Conservation (phyloP, 1,139 yeast species). For the Yamadazyma kanchanaburiensis region DNA sequence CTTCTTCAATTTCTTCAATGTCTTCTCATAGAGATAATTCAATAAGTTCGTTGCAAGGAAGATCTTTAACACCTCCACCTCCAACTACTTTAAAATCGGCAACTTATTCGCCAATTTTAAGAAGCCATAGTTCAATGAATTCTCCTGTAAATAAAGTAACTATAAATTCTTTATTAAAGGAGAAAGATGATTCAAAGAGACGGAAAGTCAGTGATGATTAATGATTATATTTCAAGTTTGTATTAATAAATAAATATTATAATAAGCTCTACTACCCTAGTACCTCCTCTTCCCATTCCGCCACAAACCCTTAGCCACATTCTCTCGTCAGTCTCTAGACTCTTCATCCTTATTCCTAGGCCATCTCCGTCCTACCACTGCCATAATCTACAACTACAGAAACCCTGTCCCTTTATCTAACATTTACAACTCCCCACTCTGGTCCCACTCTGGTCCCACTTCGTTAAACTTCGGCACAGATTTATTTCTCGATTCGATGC, state of each 20-base stretch:
- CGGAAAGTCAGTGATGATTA: constrained; percentile 8
- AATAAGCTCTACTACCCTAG: too few species aligned
- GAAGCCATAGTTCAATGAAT: constrained; percentile 12
- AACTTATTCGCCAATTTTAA: constrained; percentile 14
- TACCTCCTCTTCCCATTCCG: too few species aligned
- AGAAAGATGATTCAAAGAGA: constrained; percentile 10
- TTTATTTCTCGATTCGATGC: too few species aligned
- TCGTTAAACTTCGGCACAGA: too few species aligned
- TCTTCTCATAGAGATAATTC: constrained; percentile 27
- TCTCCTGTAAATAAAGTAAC: constrained; percentile 22
- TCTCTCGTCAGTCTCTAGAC: too few species aligned
- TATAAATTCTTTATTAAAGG: constrained; percentile 29
- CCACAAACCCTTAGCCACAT: too few species aligned
- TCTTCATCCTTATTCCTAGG: too few species aligned
- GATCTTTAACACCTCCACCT: constrained; percentile 11
- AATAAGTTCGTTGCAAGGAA: constrained; percentile 8
- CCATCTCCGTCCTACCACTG: too few species aligned
- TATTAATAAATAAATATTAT: too few species aligned
- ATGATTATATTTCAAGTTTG: constrained; percentile 1
- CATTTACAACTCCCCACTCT: not conserved
- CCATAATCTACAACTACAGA: not conserved
- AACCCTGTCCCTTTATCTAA: not conserved
- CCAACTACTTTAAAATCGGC: constrained; percentile 2
- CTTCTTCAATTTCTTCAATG: constrained; percentile 29
- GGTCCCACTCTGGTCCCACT: too few species aligned